Conservation (phyloP, 305 asterid species). For the Plantago coronopus region DNA sequence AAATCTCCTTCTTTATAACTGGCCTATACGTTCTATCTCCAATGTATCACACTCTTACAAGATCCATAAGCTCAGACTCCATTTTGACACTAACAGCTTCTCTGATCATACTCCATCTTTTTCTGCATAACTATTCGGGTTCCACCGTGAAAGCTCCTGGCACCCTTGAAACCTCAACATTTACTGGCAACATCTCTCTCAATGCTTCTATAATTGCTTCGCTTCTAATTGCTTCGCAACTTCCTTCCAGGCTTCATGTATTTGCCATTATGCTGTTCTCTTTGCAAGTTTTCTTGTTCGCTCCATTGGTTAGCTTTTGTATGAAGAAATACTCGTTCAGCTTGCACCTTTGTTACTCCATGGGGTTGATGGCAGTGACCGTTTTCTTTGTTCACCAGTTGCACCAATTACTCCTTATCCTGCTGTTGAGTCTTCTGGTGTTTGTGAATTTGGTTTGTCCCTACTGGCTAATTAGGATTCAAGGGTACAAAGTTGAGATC, state of each 20-base stretch:
- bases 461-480: constrained; percentile 84
- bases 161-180: constrained; percentile 54
- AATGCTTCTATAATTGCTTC: constrained; percentile 89
- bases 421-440: constrained; percentile 48
- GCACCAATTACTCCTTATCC: constrained; percentile 54
- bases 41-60: constrained; percentile 76
- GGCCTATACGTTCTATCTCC: constrained; percentile 75
- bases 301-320: constrained; percentile 70
- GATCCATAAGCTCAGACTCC: constrained; percentile 83
- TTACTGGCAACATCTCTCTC: constrained; percentile 69
- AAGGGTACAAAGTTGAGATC: constrained; percentile 86
- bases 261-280: constrained; percentile 81
- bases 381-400: constrained; percentile 41
- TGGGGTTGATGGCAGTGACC: constrained; percentile 50
- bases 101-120: constrained; percentile 69
- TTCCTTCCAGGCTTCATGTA: constrained; percentile 80
- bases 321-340: constrained; percentile 63
- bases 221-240: constrained; percentile 78
- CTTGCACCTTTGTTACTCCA: constrained; percentile 60
- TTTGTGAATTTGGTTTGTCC: constrained; percentile 82
- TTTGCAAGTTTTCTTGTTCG: constrained; percentile 82
- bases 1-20: constrained; percentile 64
- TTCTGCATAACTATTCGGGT: constrained; percentile 74
- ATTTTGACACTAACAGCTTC: constrained; percentile 83
- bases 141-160: constrained; percentile 61